Base-by-base conservation (phyloP, 345 rosid species). In the Sapria himalayana region DNA sequence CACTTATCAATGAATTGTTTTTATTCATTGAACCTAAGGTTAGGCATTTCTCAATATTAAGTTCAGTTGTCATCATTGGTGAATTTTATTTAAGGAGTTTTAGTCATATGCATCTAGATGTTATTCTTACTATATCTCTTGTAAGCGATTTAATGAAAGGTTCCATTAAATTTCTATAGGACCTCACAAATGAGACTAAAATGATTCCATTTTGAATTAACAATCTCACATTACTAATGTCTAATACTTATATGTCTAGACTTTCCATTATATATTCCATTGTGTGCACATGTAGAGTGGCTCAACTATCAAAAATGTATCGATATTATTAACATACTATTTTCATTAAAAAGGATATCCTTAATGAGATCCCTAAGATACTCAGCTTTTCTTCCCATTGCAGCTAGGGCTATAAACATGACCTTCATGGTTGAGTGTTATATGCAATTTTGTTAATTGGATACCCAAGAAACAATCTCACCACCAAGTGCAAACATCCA, bases 391-490 rank as follows among this genome's bases (percentile, higher is more conserved):
- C 25, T n/a, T 0, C 31, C 9, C 10, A 2, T 15, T 7, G 6
- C 0, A 9, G 6, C 25, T n/a, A n/a, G n/a, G n/a, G n/a, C n/a
- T 1, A 40, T 21, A 23, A 40, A 40, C 4, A 20, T 17, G 2
- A 15, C 21, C 13, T 40, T 11, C 29, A 40, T 40, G 3, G 15
- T 41, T 14, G 4, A 41, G 11, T 15, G 17, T 5, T 29, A 7
- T n/a, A 41, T 41, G 13, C 32, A 41, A 23, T 18, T 41, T 41
- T 41, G 7, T 25, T 41, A 22, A 21, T 16, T 25, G 22, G 15
- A 9, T 5, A 15, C 13, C 15, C 37, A 27, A 29, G 20, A 44
- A 27, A 27, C 13, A 11, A 4, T 37, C 16, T 25, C 48, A 25
- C 23, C 22, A 14, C 3, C 15, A 0, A 29, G 3, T 2, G 7